phyloP scores from a whole-genome alignment of 23 red algal species.

The Rhodosorus marinus region DNA sequence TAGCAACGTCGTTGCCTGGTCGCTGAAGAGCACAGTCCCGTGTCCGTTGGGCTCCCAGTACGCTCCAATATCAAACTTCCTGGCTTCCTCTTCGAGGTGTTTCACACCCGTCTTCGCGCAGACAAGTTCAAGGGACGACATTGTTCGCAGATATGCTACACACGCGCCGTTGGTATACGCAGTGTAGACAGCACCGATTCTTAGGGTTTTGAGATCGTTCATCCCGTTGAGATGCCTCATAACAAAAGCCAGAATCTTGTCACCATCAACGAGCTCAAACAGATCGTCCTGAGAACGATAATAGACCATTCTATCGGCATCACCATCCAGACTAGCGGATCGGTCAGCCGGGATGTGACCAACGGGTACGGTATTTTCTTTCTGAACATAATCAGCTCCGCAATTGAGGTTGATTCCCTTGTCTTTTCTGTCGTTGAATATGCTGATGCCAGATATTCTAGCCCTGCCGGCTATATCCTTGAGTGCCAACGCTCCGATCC shows the following conservation, averaged over 20 bases:
- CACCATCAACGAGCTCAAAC: no score
- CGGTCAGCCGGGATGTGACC: background rate
- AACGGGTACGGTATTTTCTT: conserved; percentile 22
- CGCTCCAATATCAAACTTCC: conserved; percentile 72
- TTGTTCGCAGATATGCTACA: conserved; percentile 15
- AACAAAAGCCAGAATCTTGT: no score
- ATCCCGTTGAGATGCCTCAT: no score
- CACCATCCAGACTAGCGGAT: conserved; percentile 64
- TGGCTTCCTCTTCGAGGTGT: conserved; percentile 60
- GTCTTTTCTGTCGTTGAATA: conserved; percentile 22
- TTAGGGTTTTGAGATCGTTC: no score
- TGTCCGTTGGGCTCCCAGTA: conserved; percentile 99
- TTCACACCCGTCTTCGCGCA: conserved; percentile 75
- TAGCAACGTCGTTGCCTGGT: conserved; percentile 1
- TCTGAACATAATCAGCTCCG: conserved; percentile 96
- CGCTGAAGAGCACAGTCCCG: conserved; percentile 73
- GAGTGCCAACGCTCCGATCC: conserved; percentile 28
- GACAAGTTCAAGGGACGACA: conserved; percentile 34
- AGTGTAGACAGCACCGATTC: conserved; percentile 63
- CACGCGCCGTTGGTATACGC: conserved; percentile 85
- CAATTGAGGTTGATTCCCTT: conserved; percentile 53
- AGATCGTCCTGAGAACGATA: no score
- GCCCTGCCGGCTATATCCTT: conserved; percentile 1
- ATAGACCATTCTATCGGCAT: no score
- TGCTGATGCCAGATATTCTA: background rate